Evolutionary conservation across 176 grass and related monocot species (phyloP).

Genomic region (Typha latifolia): DNA sequence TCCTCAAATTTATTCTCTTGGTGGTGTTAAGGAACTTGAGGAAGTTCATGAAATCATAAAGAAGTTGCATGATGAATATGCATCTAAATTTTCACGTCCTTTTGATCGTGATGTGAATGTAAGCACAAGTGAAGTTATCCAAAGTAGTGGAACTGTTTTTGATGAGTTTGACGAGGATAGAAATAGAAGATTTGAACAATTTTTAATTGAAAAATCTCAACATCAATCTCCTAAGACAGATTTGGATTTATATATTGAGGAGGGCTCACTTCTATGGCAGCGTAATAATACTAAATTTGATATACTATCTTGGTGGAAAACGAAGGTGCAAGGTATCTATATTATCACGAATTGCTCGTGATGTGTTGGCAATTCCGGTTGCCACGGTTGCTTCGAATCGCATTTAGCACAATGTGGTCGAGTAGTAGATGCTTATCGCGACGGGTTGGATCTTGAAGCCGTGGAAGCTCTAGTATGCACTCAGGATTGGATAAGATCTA

Average conservation of each 20-base stretch:
- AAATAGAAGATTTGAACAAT: too few species aligned
- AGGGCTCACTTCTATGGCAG: too few species aligned
- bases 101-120: neutral
- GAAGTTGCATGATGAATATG: neutral
- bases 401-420: neutral
- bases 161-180: too few species aligned
- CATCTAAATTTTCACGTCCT: neutral
- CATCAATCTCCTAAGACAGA: too few species aligned
- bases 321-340: neutral
- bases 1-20: neutral
- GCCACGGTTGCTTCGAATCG: neutral
- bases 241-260: too few species aligned
- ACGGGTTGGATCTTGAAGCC: too few species aligned
- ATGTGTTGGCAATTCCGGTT: neutral
- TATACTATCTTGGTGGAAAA: neutral
- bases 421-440: neutral
- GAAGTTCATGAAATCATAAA: neutral
- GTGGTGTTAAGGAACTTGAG: neutral
- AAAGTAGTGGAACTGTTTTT: neutral
- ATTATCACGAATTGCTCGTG: neutral
- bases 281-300: too few species aligned
- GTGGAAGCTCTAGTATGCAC: too few species aligned
- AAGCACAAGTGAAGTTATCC: too few species aligned
- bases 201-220: too few species aligned
- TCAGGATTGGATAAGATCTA: too few species aligned